These are phyloP conservation scores for Prunus padus DNA, from an alignment of 306 rosid species.

Conservation along the genomic window DNA sequence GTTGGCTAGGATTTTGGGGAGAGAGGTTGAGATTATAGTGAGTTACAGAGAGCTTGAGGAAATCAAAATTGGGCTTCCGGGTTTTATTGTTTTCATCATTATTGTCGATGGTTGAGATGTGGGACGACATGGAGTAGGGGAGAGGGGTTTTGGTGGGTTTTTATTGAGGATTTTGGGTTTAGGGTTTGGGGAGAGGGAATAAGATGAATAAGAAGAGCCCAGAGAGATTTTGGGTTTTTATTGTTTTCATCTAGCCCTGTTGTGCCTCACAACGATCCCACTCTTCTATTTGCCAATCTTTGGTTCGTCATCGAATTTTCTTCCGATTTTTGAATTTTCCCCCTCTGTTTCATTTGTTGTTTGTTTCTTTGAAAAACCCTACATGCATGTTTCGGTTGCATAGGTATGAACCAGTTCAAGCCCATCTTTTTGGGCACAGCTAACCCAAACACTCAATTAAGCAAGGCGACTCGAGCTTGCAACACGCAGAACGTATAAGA, in stretches of 20 bases:
- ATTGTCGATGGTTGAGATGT: no score
- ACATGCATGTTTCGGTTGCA: conserved; percentile 3
- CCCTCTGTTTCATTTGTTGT: neutral
- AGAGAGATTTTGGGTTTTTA: no score
- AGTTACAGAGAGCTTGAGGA: no score
- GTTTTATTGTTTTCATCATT: no score
- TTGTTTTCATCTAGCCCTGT: conserved; percentile 98
- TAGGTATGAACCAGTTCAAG: conserved; percentile 97
- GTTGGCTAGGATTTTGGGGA: no score
- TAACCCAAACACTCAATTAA: conserved; percentile 75
- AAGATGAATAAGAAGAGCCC: no score
- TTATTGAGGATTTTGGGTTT: no score
- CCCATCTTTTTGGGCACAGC: conserved; percentile 90
- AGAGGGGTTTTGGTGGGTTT: no score
- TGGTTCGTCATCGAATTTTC: conserved; percentile 37
- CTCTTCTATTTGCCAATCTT: conserved; percentile 89
- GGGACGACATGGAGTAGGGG: no score
- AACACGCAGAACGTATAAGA: conserved; percentile 93
- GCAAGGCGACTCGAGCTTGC: conserved; percentile 84
- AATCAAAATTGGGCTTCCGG: no score
- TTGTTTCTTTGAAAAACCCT: neutral
- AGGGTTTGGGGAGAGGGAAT: no score
- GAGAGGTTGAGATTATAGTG: no score
- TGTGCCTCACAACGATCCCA: conserved; percentile 85
- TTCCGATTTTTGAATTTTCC: neutral